phyloP scores from a whole-genome alignment of 441 rosid genomes.

The Erodium texanum region DNA sequence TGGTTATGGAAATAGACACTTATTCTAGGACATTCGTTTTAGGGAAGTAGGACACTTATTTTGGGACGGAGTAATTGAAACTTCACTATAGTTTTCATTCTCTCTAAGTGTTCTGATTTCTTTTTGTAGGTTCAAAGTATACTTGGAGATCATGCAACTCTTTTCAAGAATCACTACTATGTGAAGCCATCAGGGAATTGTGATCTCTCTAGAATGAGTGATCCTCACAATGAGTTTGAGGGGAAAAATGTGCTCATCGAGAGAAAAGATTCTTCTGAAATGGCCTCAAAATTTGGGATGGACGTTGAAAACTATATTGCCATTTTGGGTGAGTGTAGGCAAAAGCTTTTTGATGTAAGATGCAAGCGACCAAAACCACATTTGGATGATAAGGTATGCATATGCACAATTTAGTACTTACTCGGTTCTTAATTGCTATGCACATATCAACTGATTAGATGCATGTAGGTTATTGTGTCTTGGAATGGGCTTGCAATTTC shows the following conservation, averaged over 20 bases:
- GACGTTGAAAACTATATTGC: conserved; percentile 51
- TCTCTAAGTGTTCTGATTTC: conserved; percentile 9
- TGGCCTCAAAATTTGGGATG: conserved; percentile 54
- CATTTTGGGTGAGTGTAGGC: conserved; percentile 62
- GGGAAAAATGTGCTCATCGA: conserved; percentile 79
- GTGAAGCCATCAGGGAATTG: conserved; percentile 73
- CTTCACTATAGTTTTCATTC: neutral
- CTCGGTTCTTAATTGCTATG: conserved; percentile 11
- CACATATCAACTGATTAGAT: conserved; percentile 14
- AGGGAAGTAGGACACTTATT: neutral
- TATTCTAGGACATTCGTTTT: too few relatives aligned
- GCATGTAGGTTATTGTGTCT: conserved; percentile 66
- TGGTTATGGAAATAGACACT: too few relatives aligned
- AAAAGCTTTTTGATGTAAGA: conserved; percentile 64
- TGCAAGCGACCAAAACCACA: conserved; percentile 73
- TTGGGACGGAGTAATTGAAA: neutral
- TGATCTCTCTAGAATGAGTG: conserved; percentile 78
- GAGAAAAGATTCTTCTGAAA: conserved; percentile 45
- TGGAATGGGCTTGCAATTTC: conserved; percentile 93
- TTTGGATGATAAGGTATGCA: conserved; percentile 83
- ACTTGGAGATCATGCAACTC: conserved; percentile 60
- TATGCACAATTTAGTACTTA: conserved; percentile 4
- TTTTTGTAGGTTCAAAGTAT: conserved; percentile 54
- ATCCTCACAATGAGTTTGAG: conserved; percentile 72
- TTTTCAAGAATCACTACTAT: conserved; percentile 74